phyloP scores from a whole-genome alignment of 768 basidiomycete species.

The Lanmaoa pseudosensibilis region DNA sequence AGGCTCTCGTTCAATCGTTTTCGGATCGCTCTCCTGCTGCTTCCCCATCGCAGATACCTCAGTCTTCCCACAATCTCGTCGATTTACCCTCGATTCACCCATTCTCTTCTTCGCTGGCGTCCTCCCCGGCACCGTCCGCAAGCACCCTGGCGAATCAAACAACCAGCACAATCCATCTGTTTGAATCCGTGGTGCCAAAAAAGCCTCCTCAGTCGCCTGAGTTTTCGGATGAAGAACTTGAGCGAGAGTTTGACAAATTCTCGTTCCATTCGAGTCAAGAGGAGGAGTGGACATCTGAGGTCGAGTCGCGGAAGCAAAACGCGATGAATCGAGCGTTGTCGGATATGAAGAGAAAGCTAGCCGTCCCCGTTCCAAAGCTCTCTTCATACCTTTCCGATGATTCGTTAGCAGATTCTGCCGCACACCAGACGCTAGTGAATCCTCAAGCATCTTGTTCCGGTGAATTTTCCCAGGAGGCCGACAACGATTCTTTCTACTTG shows the following conservation, averaged over 20 bases:
- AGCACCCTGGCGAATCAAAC: background rate
- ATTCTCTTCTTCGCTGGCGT: background rate
- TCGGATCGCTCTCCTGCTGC: background rate
- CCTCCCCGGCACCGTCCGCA: background rate
- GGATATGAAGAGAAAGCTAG: slow-evolving; percentile 9
- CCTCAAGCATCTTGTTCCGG: background rate
- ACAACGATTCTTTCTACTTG: background rate
- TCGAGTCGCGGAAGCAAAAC: slow-evolving; percentile 10
- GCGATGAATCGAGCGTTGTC: slow-evolving; percentile 2
- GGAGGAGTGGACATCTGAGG: slow-evolving; percentile 14
- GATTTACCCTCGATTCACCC: background rate
- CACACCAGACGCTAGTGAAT: background rate
- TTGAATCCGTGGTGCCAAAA: background rate
- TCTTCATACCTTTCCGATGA: slow-evolving; percentile 13
- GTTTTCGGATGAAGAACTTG: slow-evolving; percentile 11
- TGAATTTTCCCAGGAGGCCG: background rate
- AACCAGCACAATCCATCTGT: background rate
- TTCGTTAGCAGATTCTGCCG: background rate
- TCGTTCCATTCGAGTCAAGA: slow-evolving; percentile 10
- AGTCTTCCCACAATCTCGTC: background rate
- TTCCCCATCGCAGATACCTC: background rate
- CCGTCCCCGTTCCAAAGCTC: slow-evolving; percentile 8
- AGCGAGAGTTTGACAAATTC: slow-evolving; percentile 14
- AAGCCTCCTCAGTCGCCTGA: background rate
- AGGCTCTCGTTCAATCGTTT: slow-evolving; percentile 3